Percentiles rank a stretch among this genome's conserved stretches.
phyloP scores from a whole-genome alignment of 768 basidiomycete genomes.

The Tylopilus rubrobrunneus region DNA sequence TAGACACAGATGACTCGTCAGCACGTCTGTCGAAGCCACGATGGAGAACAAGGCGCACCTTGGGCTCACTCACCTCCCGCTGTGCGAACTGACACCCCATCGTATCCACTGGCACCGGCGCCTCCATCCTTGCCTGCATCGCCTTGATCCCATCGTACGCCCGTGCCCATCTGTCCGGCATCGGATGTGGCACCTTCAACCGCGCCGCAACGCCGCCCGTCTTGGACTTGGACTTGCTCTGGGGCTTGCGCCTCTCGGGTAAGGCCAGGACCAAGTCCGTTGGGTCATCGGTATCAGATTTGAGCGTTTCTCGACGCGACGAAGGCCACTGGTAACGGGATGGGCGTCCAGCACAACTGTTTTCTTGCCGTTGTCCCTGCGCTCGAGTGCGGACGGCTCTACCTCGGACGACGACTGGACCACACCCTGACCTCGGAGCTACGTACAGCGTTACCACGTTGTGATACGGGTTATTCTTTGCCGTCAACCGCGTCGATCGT shows the following conservation, averaged over 20 bases:
- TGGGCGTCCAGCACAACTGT: no score
- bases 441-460: conserved; percentile 41
- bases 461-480: conserved; percentile 43
- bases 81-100: conserved; percentile 85
- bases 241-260: conserved; percentile 38
- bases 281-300: background rate
- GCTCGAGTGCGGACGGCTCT: conserved; percentile 28
- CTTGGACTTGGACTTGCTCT: conserved; percentile 38
- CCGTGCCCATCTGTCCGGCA: conserved; percentile 64
- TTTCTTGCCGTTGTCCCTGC: background rate
- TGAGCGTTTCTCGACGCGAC: background rate
- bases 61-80: conserved; percentile 56
- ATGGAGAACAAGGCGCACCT: no score
- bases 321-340: no score
- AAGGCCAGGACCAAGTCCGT: background rate
- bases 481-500: conserved; percentile 32
- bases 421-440: conserved; percentile 1
- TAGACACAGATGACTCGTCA: no score
- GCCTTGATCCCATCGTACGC: no score
- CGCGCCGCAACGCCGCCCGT: conserved; percentile 52
- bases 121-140: conserved; percentile 69
- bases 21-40: no score
- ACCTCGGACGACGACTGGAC: background rate
- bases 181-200: conserved; percentile 59
- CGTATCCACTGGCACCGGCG: conserved; percentile 91